Conservation (phyloP, 2,329 filamentous ascomycete species). For the Monosporascus sp. region DNA sequence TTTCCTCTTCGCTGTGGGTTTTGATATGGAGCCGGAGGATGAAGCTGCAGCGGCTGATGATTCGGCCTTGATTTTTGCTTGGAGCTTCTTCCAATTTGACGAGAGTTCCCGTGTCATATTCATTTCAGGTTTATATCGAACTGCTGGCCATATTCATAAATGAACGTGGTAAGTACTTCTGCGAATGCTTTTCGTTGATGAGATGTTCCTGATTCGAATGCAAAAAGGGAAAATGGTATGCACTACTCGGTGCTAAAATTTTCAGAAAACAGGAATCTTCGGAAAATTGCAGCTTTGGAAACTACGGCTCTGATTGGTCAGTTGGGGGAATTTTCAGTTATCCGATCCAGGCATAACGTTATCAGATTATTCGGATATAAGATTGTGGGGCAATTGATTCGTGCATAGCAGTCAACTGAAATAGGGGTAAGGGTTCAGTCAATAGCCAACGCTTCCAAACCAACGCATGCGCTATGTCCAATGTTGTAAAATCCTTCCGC, state of each 20-base stretch:
- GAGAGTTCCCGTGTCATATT: constrained; percentile 47
- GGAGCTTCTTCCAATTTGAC: constrained; percentile 75
- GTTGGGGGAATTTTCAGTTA: no score
- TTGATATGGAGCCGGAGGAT: constrained; percentile 9
- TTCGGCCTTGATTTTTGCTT: constrained; percentile 52
- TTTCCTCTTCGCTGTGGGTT: constrained; percentile 37
- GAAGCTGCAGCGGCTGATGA: constrained; percentile 21
- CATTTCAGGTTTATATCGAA: constrained; percentile 2
- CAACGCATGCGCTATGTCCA: not conserved
- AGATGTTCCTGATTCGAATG: not conserved
- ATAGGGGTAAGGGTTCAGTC: no score
- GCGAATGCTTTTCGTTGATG: no score
- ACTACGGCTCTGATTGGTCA: not conserved
- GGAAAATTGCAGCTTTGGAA: not conserved
- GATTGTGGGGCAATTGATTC: no score
- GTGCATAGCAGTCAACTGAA: no score
- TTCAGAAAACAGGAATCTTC: not conserved
- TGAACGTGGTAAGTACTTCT: not conserved
- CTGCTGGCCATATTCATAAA: not conserved
- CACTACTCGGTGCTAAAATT: not conserved
- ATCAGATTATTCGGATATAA: no score
- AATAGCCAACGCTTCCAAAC: not conserved
- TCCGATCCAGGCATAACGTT: no score
- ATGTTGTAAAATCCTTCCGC: not conserved
- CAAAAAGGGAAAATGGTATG: not conserved